These are phyloP conservation scores for Gelatoporia subvermispora DNA, from an alignment of 768 basidiomycete species.

Conservation along the genomic window DNA sequence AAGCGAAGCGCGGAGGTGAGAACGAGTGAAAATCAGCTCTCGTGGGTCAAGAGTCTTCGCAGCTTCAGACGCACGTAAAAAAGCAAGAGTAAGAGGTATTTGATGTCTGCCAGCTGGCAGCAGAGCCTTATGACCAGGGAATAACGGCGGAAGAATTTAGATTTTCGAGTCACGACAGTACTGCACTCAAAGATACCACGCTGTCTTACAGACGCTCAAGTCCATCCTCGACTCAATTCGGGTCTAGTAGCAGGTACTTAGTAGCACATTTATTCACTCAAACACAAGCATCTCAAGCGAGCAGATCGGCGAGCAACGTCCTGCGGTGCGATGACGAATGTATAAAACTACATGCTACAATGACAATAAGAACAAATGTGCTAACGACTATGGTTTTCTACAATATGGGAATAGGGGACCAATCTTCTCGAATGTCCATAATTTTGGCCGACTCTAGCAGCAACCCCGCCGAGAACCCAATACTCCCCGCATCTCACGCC, in stretches of 20 bases:
- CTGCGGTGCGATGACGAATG: background rate
- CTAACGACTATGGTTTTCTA: conserved; percentile 2
- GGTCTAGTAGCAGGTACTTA: too few relatives aligned
- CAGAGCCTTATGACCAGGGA: too few relatives aligned
- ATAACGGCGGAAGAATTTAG: too few relatives aligned
- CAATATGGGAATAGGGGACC: background rate
- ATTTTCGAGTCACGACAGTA: too few relatives aligned
- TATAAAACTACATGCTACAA: conserved; percentile 7
- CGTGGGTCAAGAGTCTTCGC: background rate
- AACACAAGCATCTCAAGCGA: too few relatives aligned
- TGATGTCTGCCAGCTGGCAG: too few relatives aligned
- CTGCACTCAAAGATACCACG: too few relatives aligned
- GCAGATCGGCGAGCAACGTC: too few relatives aligned
- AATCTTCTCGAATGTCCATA: conserved; percentile 7
- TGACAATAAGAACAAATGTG: conserved; percentile 5
- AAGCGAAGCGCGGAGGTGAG: background rate
- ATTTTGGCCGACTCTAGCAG: background rate
- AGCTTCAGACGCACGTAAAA: background rate
- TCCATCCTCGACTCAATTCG: too few relatives aligned
- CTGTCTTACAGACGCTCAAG: too few relatives aligned
- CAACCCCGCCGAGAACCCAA: background rate
- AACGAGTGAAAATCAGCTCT: background rate
- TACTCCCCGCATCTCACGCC: background rate
- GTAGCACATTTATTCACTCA: too few relatives aligned
- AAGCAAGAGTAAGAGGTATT: background rate